These are phyloP conservation scores for Hibiscus syriacus DNA, from an alignment of 345 rosid species.

Conservation along the genomic window DNA sequence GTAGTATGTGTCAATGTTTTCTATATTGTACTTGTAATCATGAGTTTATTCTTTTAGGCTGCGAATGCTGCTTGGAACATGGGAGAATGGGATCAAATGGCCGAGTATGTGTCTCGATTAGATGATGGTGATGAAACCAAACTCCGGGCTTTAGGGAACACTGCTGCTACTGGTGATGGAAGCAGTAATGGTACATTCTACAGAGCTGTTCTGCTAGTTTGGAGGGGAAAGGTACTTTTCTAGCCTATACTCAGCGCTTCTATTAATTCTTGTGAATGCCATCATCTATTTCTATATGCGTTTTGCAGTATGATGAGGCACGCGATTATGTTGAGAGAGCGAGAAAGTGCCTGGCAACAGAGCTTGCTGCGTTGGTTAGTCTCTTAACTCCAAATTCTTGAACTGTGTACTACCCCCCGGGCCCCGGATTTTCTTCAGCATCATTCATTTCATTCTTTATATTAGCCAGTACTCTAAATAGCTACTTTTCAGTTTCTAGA, in stretches of 20 bases:
- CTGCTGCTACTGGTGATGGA: conserved; percentile 86
- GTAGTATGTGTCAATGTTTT: conserved; percentile 11
- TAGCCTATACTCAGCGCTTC: not conserved
- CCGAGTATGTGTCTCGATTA: conserved; percentile 86
- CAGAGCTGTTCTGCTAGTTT: conserved; percentile 89
- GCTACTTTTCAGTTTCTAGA: not conserved
- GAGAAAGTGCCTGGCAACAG: conserved; percentile 93
- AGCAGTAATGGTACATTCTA: conserved; percentile 92
- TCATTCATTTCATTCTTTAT: not conserved
- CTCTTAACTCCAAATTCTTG: conserved; percentile 8
- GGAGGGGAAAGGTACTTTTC: conserved; percentile 57
- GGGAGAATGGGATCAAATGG: conserved; percentile 99
- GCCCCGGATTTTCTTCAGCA: not conserved
- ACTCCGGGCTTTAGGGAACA: conserved; percentile 73
- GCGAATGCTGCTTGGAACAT: conserved; percentile 98
- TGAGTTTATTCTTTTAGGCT: conserved; percentile 44
- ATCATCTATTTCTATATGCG: conserved; percentile 7
- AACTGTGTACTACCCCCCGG: not conserved
- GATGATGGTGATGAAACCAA: conserved; percentile 96
- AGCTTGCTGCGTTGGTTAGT: conserved; percentile 97
- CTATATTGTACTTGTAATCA: conserved; percentile 6
- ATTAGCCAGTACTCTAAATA: not conserved
- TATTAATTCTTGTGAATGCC: not conserved
- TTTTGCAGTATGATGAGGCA: conserved; percentile 78
- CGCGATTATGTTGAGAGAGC: conserved; percentile 93